Percentiles rank a stretch among this genome's conserved stretches.
Evolutionary conservation across 148 eudicot species (phyloP).

Genomic region (Arbutus unedo): DNA sequence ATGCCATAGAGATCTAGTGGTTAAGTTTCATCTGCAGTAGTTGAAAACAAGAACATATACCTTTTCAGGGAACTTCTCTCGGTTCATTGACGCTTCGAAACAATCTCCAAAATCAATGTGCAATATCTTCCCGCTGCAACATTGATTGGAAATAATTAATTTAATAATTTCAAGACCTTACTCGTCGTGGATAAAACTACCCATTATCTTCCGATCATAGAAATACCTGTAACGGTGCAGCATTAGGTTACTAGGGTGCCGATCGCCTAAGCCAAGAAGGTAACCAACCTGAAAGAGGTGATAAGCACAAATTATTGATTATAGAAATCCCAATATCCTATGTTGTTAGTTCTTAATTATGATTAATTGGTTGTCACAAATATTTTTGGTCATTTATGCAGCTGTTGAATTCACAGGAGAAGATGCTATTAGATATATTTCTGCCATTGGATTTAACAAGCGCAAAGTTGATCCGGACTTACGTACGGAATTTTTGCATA

Average conservation of each 20-base stretch:
- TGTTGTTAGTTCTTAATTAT: too few species aligned
- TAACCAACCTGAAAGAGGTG: slow-evolving; percentile 79
- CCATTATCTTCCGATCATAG: slow-evolving; percentile 2
- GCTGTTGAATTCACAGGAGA: too few species aligned
- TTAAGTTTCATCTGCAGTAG: neutral
- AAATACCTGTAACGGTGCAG: slow-evolving; percentile 89
- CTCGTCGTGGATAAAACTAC: neutral
- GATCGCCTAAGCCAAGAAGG: slow-evolving; percentile 98
- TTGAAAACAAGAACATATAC: slow-evolving; percentile 25
- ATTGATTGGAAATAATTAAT: neutral
- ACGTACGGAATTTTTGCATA: too few species aligned
- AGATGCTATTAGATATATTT: too few species aligned
- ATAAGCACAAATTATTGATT: too few species aligned
- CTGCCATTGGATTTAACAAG: too few species aligned
- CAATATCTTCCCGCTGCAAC: slow-evolving; percentile 86
- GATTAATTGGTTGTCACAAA: too few species aligned
- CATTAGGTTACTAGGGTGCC: slow-evolving; percentile 99
- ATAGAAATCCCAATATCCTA: too few species aligned
- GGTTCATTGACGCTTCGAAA: slow-evolving; percentile 99
- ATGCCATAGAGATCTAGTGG: neutral
- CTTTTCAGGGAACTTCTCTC: slow-evolving; percentile 98
- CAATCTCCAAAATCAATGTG: slow-evolving; percentile 99
- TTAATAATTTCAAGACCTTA: slow-evolving; percentile 6
- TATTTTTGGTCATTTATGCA: too few species aligned
- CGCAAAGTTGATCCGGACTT: too few species aligned